phyloP scores from a whole-genome alignment of 768 basidiomycete species.

The Chalciporus sphaerocephalus region DNA sequence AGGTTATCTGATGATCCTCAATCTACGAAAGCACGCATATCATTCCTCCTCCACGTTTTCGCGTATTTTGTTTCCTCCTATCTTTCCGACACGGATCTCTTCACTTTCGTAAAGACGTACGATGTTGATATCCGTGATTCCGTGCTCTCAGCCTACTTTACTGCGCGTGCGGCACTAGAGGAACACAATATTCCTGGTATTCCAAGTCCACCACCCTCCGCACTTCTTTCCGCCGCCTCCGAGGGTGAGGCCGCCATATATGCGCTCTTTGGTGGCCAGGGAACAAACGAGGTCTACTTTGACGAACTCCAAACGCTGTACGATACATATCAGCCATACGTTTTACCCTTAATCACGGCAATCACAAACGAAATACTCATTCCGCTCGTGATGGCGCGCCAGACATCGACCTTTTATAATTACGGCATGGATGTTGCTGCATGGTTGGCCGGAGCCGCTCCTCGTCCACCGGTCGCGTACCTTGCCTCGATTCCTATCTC shows the following conservation, averaged over 20 bases:
- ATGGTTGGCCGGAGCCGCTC: slow-evolving; percentile 71
- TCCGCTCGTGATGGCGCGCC: slow-evolving; percentile 61
- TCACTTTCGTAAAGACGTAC: slow-evolving; percentile 72
- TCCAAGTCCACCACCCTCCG: slow-evolving; percentile 58
- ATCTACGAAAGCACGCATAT: slow-evolving; percentile 48
- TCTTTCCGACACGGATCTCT: slow-evolving; percentile 71
- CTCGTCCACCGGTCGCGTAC: slow-evolving; percentile 79
- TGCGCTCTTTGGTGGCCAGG: slow-evolving; percentile 96
- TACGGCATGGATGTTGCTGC: slow-evolving; percentile 77
- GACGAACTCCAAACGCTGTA: slow-evolving; percentile 90
- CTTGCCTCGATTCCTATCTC: slow-evolving; percentile 92
- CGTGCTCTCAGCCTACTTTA: slow-evolving; percentile 76
- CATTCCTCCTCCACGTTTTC: slow-evolving; percentile 71
- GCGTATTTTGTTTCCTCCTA: slow-evolving; percentile 74
- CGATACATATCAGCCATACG: slow-evolving; percentile 87
- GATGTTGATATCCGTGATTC: slow-evolving; percentile 71
- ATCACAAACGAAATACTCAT: slow-evolving; percentile 64
- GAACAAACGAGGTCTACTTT: slow-evolving; percentile 97
- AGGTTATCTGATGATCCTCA: slow-evolving; percentile 55
- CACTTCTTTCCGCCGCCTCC: slow-evolving; percentile 60
- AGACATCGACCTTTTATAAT: slow-evolving; percentile 59
- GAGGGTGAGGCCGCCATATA: slow-evolving; percentile 72
- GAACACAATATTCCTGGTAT: slow-evolving; percentile 49
- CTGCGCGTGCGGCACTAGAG: slow-evolving; percentile 67
- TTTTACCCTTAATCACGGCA: slow-evolving; percentile 62